phyloP scores from a whole-genome alignment of 1,284 basidiomycete genomes.

The Malassezia psittaci region DNA sequence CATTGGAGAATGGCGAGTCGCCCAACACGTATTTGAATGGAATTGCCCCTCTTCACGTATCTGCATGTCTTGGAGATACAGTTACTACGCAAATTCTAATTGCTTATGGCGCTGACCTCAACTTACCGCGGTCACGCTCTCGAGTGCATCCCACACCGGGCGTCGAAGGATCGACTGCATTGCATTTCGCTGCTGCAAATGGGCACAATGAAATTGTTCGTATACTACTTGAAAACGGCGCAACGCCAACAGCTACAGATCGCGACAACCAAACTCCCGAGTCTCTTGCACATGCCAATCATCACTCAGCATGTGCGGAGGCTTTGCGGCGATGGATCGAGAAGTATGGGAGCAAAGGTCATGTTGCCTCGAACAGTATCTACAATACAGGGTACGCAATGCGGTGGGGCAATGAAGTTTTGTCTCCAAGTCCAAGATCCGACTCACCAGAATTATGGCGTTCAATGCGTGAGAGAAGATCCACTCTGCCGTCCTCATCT shows the following conservation, averaged over 20 bases:
- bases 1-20: slow-evolving; percentile 40
- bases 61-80: slow-evolving; percentile 35
- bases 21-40: slow-evolving; percentile 35
- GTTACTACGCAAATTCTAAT: slow-evolving; percentile 32
- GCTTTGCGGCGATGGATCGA: slow-evolving; percentile 29
- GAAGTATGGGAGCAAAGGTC: slow-evolving; percentile 26
- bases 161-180: slow-evolving; percentile 36
- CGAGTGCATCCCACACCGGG: slow-evolving; percentile 21
- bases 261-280: slow-evolving; percentile 31
- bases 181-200: slow-evolving; percentile 45
- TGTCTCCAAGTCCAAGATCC: slow-evolving; percentile 1
- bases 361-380: slow-evolving; percentile 16
- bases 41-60: slow-evolving; percentile 39
- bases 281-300: slow-evolving; percentile 27
- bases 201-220: slow-evolving; percentile 37
- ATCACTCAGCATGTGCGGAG: slow-evolving; percentile 24
- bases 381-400: slow-evolving; percentile 5
- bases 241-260: slow-evolving; percentile 29
- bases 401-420: not conserved
- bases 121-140: not conserved
- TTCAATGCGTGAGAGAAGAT: not conserved
- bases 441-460: not conserved
- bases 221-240: slow-evolving; percentile 35
- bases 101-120: slow-evolving; percentile 36
- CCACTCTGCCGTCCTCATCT: too few species aligned